These are phyloP conservation scores for Aspergillus aculeatus DNA, from an alignment of 2,329 filamentous ascomycete species.

Conservation along the genomic window DNA sequence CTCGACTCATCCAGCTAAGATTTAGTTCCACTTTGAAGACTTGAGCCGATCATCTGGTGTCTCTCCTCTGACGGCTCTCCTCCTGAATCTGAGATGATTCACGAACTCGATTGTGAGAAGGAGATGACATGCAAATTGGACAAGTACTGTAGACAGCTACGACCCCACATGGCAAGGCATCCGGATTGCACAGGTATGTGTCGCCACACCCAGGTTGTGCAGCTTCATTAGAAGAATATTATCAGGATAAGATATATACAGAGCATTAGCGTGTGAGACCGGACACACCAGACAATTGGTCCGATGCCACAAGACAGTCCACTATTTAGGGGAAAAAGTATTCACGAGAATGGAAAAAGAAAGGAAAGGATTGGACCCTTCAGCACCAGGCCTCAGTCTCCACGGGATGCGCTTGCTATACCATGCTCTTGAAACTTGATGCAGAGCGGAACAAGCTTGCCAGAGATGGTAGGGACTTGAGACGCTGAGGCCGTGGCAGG, in stretches of 20 bases:
- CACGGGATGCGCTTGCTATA: background rate
- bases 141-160: no score
- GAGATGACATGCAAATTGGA: no score
- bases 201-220: background rate
- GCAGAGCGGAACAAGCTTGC: slow-evolving; percentile 1
- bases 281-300: background rate
- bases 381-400: background rate
- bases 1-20: no score
- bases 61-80: no score
- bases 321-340: background rate
- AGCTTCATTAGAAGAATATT: background rate
- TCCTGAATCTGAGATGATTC: no score
- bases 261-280: background rate
- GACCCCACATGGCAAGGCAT: background rate
- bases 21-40: no score
- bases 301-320: background rate
- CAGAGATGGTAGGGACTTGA: slow-evolving; percentile 3
- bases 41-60: no score
- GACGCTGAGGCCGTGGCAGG: background rate
- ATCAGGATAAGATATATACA: background rate
- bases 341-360: background rate
- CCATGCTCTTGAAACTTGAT: slow-evolving; percentile 4
- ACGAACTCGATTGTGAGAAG: no score
- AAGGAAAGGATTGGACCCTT: background rate
- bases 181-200: background rate